Evolutionary conservation across 2,329 filamentous ascomycete genomes (phyloP).

Genomic region (Nemania diffusa): DNA sequence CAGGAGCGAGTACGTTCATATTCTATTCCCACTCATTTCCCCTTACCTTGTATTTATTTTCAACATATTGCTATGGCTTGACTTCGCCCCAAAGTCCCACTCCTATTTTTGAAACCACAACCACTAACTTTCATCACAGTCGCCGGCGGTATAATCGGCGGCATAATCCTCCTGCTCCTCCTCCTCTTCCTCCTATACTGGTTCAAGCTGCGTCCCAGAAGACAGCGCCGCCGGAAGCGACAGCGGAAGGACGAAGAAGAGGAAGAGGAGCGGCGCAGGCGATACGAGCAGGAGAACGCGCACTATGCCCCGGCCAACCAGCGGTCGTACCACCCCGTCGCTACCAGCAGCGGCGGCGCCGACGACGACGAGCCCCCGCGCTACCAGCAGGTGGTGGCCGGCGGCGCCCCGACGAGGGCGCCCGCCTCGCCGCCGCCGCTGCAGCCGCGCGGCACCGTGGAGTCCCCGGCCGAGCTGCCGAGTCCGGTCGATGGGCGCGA

Average conservation of each 20-base stretch:
- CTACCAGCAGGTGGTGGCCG: slow-evolving; percentile 4
- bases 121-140: slow-evolving; percentile 10
- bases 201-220: slow-evolving; percentile 29
- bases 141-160: slow-evolving; percentile 30
- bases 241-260: background rate
- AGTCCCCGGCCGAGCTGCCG: slow-evolving; percentile 25
- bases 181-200: slow-evolving; percentile 27
- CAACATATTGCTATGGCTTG: background rate
- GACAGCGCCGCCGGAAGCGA: slow-evolving; percentile 12
- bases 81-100: background rate
- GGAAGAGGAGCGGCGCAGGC: background rate
- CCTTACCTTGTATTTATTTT: background rate
- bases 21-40: background rate
- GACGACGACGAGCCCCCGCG: slow-evolving; percentile 6
- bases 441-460: background rate
- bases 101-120: background rate
- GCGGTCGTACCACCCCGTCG: slow-evolving; percentile 2
- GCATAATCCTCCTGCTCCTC: slow-evolving; percentile 17
- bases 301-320: background rate
- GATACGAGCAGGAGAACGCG: background rate
- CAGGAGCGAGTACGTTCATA: slow-evolving; percentile 24
- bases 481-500: slow-evolving; percentile 26
- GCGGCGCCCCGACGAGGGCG: background rate
- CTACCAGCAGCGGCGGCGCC: background rate
- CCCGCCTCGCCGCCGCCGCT: background rate